These are phyloP conservation scores for Syzygium aqueum DNA, from an alignment of 345 rosid species.

Conservation along the genomic window DNA sequence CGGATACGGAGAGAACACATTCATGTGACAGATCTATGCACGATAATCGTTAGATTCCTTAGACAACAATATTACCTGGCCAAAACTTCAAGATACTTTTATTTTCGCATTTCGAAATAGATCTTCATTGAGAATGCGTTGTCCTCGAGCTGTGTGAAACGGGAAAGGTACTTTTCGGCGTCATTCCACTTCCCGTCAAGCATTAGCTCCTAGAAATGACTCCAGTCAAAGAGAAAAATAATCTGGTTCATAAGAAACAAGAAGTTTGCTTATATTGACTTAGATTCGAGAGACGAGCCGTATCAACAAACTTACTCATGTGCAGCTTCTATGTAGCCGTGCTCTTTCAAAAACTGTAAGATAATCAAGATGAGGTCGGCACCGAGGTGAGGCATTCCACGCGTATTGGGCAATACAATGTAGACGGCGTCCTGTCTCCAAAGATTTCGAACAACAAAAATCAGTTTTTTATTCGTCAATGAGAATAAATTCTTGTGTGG, in stretches of 20 bases:
- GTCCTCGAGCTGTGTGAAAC: slow-evolving; percentile 35
- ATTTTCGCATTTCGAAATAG: slow-evolving; percentile 55
- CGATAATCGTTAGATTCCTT: background rate
- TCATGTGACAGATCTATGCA: background rate
- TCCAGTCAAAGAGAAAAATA: slow-evolving; percentile 9
- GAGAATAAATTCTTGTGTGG: background rate
- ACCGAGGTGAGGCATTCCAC: slow-evolving; percentile 15
- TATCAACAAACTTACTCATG: slow-evolving; percentile 4
- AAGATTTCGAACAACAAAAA: background rate
- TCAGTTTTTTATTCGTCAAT: background rate
- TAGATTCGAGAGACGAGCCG: background rate
- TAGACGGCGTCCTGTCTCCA: background rate
- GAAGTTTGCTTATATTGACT: background rate
- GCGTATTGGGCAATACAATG: background rate
- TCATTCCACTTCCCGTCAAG: slow-evolving; percentile 30
- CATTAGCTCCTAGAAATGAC: slow-evolving; percentile 24
- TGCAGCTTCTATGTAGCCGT: slow-evolving; percentile 27
- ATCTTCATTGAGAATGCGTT: slow-evolving; percentile 44
- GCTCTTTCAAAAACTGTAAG: slow-evolving; percentile 34
- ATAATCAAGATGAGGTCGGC: slow-evolving; percentile 25
- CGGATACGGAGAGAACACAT: background rate
- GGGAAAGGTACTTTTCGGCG: slow-evolving; percentile 54
- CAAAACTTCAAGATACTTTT: slow-evolving; percentile 12
- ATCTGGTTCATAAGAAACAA: background rate
- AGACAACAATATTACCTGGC: slow-evolving; percentile 3